A percentile compares a stretch with the other conserved stretches of the same genome.
phyloP scores from a whole-genome alignment of 345 rosid genomes.

The Theobroma cacao region DNA sequence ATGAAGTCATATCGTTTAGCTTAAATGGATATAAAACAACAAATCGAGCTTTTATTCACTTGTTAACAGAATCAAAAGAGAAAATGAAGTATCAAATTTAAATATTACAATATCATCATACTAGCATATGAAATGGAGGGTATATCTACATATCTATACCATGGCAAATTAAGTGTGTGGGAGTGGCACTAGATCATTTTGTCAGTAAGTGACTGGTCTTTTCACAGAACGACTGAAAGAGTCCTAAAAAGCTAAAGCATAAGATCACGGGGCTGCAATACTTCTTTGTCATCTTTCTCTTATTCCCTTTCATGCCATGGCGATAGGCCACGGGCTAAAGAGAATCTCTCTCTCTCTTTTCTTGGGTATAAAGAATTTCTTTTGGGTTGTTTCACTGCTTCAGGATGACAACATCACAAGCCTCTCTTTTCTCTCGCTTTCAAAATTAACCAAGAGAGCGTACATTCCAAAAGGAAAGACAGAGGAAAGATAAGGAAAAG shows the following conservation, averaged over 20 bases:
- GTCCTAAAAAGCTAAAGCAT: slow-evolving; percentile 14
- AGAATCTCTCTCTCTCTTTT: slow-evolving; percentile 14
- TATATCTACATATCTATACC: neutral
- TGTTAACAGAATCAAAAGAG: no score
- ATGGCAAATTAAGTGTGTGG: neutral
- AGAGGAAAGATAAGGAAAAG: neutral
- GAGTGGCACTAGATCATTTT: slow-evolving; percentile 3
- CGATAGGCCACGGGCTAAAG: neutral
- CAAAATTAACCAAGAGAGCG: neutral
- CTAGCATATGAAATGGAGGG: neutral
- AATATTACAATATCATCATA: no score
- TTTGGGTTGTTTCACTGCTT: neutral
- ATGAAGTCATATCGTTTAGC: no score
- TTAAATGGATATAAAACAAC: no score
- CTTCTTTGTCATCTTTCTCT: slow-evolving; percentile 34
- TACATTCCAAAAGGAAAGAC: neutral
- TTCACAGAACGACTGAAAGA: neutral
- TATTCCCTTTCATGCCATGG: neutral
- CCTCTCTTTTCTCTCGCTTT: slow-evolving; percentile 3
- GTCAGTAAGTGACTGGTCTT: slow-evolving; percentile 14
- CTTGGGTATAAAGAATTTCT: no score
- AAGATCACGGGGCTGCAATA: slow-evolving; percentile 46
- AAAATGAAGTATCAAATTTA: neutral
- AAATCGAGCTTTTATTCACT: no score
- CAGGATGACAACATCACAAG: slow-evolving; percentile 5